phyloP scores from a whole-genome alignment of 164 flowering plant genomes.

The Litsea cubeba region DNA sequence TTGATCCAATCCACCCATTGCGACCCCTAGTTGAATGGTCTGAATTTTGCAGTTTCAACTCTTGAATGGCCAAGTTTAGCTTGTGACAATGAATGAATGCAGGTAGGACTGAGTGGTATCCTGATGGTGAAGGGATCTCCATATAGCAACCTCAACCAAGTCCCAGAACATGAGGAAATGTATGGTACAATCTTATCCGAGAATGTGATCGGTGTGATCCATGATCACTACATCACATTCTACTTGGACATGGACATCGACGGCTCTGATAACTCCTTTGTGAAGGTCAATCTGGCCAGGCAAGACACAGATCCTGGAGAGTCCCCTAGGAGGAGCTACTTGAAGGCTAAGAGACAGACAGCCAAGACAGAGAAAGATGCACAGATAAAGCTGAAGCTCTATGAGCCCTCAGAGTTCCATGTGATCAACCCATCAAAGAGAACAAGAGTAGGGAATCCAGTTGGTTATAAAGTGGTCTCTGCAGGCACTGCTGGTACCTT shows the following conservation, averaged over 20 bases:
- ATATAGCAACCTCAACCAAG: slow-evolving; percentile 27
- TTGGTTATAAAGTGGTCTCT: slow-evolving; percentile 87
- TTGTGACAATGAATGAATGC: neutral
- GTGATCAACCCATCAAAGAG: slow-evolving; percentile 60
- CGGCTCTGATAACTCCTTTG: slow-evolving; percentile 68
- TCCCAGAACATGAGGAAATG: slow-evolving; percentile 25
- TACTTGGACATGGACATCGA: slow-evolving; percentile 67
- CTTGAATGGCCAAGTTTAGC: too few relatives aligned
- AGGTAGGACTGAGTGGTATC: slow-evolving; percentile 62
- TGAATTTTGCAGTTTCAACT: too few relatives aligned
- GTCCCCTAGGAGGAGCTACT: slow-evolving; percentile 70
- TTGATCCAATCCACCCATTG: too few relatives aligned
- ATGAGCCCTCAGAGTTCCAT: slow-evolving; percentile 82
- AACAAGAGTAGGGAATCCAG: slow-evolving; percentile 76
- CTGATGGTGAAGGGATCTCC: slow-evolving; percentile 46
- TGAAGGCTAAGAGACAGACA: slow-evolving; percentile 51
- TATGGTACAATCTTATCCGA: slow-evolving; percentile 50
- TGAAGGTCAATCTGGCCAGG: slow-evolving; percentile 46
- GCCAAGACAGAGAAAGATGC: slow-evolving; percentile 88
- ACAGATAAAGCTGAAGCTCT: slow-evolving; percentile 70
- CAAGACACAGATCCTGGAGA: slow-evolving; percentile 35
- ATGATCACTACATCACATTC: slow-evolving; percentile 62
- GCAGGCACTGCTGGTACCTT: slow-evolving; percentile 79
- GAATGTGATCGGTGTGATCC: slow-evolving; percentile 49
- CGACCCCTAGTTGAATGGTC: too few relatives aligned